A percentile compares a stretch with the other conserved stretches of the same genome.
Conservation (phyloP, 352 stramenopile species). For the Phytophthora hybrid region DNA sequence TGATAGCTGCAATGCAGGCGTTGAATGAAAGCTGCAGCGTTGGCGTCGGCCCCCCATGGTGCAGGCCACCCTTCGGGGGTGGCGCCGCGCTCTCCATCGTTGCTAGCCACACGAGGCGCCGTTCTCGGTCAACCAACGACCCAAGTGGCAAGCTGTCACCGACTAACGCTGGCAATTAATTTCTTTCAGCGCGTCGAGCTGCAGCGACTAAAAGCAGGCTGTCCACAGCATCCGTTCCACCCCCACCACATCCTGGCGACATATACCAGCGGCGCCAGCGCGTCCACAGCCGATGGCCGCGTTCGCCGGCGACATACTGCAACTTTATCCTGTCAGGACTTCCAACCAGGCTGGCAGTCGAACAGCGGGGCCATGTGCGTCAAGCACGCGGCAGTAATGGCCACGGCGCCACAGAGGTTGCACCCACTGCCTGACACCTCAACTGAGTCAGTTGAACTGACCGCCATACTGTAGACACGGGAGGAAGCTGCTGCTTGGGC, state of each 20-base stretch:
- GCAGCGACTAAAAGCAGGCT: conserved; percentile 27
- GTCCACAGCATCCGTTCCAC: conserved; percentile 25
- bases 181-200: background rate
- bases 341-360: conserved; percentile 3
- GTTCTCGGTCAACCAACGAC: no score
- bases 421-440: conserved; percentile 5
- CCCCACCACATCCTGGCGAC: conserved; percentile 18
- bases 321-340: background rate
- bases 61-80: no score
- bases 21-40: no score
- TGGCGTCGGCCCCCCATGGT: no score
- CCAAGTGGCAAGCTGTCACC: conserved; percentile 10
- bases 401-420: conserved; percentile 20
- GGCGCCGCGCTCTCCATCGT: background rate
- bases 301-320: background rate
- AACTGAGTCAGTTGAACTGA: no score
- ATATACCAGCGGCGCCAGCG: conserved; percentile 5
- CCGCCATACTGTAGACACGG: conserved; percentile 18
- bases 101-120: background rate
- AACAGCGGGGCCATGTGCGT: conserved; percentile 6
- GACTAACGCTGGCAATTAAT: conserved; percentile 5
- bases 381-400: conserved; percentile 17
- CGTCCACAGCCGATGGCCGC: conserved; percentile 4
- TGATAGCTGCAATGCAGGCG: background rate
- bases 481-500: background rate